Conservation (phyloP, 2,329 filamentous ascomycete genomes). For the Penicillium sp. region DNA sequence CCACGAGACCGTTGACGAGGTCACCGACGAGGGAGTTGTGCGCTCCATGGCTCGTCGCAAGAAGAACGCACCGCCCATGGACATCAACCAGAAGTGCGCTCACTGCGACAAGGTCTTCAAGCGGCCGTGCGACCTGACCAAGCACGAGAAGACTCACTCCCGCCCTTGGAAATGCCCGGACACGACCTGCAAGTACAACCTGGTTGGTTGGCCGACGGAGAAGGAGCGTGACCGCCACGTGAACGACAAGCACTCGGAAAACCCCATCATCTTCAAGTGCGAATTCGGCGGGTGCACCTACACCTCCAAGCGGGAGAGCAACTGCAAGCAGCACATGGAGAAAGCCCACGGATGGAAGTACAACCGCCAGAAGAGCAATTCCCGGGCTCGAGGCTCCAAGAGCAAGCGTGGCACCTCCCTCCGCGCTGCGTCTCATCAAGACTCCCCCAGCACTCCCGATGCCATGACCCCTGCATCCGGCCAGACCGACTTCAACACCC, state of each 20-base stretch:
- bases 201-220: conserved; percentile 90
- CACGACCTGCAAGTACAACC: conserved; percentile 78
- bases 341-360: conserved; percentile 92
- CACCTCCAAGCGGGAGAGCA: conserved; percentile 90
- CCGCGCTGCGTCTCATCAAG: conserved; percentile 46
- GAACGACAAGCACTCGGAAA: conserved; percentile 87
- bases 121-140: conserved; percentile 92
- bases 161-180: conserved; percentile 91
- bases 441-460: conserved; percentile 55
- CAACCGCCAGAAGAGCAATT: conserved; percentile 85
- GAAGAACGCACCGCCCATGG: conserved; percentile 82
- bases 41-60: conserved; percentile 94
- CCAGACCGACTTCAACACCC: conserved; percentile 51
- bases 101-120: conserved; percentile 92
- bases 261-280: conserved; percentile 78
- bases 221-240: conserved; percentile 95
- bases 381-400: conserved; percentile 50
- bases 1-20: conserved; percentile 44
- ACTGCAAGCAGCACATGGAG: conserved; percentile 99
- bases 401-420: conserved; percentile 37
- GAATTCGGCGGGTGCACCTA: conserved; percentile 79
- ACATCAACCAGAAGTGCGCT: conserved; percentile 73
- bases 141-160: conserved; percentile 96
- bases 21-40: conserved; percentile 71
- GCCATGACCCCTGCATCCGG: conserved; percentile 58